Base-by-base conservation (phyloP, 2,329 filamentous ascomycete genomes). In the Alternaria ethzedia region DNA sequence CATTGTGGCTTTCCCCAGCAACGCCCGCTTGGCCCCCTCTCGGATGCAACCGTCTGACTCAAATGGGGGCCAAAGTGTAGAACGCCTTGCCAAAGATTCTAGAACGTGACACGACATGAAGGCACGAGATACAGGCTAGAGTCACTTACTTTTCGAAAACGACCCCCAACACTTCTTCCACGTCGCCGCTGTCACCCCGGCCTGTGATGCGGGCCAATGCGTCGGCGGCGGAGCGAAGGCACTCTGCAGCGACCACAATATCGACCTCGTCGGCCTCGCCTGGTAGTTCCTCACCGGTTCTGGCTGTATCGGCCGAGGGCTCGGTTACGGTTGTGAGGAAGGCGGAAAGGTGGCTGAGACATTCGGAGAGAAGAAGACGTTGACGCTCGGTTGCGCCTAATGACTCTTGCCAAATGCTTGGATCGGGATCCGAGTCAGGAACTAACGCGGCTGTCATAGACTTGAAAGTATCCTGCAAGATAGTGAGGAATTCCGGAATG, bases 151-250 rank as follows among this genome's bases (percentile, higher is more conserved):
- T 98, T 80, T 98, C 95, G 82, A 99, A 99, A 5, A 99, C 94
- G 21, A 99, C 94, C 0, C 96, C 96, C 47, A 99, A 82, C 8
- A 99, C 93, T 76, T 98, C 96, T 78, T 99, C 95, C 15, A 98
- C 93, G 79, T 98, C 95, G 3, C 94, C 92, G 44, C 87, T 88
- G 72, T 94, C 92, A 1, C 94, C 94, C 59, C 88, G 88, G 1
- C 96, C 96, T 1, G 94, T 98, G 72, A 98, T 97, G 61, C 89
- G 88, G 2, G 93, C 91, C n/a, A 79, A 65, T 15, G 73, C 66
- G n/a, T 78, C 75, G 43, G 75, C 77, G 12, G 76, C 77, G n/a
- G 71, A 71, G 46, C 96, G 90, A 59, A 99, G 84, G 75, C 94
- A 89, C 80, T 99, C 96, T 1, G 96, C 96, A 11, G 94, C 94